Base-by-base conservation (phyloP, 2,329 filamentous ascomycete genomes). In the Cladosporium phlei region DNA sequence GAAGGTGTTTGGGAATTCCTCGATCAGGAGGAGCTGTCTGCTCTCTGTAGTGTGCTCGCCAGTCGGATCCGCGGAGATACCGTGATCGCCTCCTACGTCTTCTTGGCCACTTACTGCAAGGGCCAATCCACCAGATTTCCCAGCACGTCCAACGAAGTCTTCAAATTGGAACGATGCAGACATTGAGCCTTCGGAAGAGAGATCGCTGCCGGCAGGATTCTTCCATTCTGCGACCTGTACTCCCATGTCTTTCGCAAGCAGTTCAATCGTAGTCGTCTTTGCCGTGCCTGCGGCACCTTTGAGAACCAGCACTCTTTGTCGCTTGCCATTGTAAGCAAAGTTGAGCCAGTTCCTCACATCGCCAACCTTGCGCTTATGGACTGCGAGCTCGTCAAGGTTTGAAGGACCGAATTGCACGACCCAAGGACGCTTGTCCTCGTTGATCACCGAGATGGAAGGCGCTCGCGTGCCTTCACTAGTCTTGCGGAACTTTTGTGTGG, bases 261-360 rank as follows among this genome's bases (percentile, higher is more conserved):
- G 71, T 9, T 79, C 78, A 43, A 97, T 62, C 0, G 91, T 95
- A 0, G 88, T 89, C 1, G 93, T 97, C 69, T 98, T 98, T 22
- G 88, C 93, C 25, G 87, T 86, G 16, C 93, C 93, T 32, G 93
- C 90, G 25, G 89, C 82, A 9, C 93, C 93, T 66, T 94, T 95
- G 33, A 98, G 73, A 21, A 98, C 75, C 5, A 66, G 49, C 1
- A 63, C 55, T 27, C 58, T 62, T 20, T 58, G 56, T 17, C 58
- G 59, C 43, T 51, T 54, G 33, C 87, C 86, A 20, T 68, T 65
- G 52, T 88, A 77, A 14, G 88, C 86, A 60, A 83, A 79, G 33
- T 86, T 80, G 25, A 98, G 70, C 90, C 93, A 97, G 49, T 70
- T 75, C 49, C 82, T 79, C 35, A 97, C 90, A 67, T 97, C 90